Conservation (phyloP, 768 basidiomycete species). For the Kwoniella dejecticola region DNA sequence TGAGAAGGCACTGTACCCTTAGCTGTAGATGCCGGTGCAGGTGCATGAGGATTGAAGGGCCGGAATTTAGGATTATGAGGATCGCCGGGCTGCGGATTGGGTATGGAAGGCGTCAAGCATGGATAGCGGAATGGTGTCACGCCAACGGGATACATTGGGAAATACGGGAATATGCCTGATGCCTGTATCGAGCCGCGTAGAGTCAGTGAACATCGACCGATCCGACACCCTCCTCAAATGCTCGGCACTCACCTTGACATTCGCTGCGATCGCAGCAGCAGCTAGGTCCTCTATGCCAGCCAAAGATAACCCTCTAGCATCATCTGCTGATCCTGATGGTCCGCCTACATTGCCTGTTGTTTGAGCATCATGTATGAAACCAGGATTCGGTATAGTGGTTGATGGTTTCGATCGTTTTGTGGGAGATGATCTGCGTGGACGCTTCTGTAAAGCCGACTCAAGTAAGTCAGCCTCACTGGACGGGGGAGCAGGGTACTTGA, state of each 20-base stretch:
- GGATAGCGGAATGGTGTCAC: conserved; percentile 48
- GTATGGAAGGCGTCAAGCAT: conserved; percentile 31
- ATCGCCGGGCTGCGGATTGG: conserved; percentile 42
- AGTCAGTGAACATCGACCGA: no score
- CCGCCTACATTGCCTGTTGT: no score
- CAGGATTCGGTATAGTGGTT: neutral
- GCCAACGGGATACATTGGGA: conserved; percentile 23
- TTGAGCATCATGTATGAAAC: neutral
- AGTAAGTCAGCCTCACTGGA: no score
- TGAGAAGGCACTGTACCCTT: conserved; percentile 43
- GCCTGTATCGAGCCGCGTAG: no score
- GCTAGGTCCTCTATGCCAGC: conserved; percentile 21
- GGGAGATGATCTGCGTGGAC: conserved; percentile 15
- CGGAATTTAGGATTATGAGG: conserved; percentile 36
- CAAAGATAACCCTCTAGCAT: neutral
- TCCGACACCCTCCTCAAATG: no score
- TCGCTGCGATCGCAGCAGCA: conserved; percentile 13
- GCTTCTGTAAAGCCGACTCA: no score
- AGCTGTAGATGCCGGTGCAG: conserved; percentile 9
- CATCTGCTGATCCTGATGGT: neutral
- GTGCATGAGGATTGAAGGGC: conserved; percentile 35
- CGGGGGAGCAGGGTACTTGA: no score
- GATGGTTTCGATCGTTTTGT: conserved; percentile 13
- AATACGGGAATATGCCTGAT: conserved; percentile 3
- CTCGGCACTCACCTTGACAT: conserved; percentile 2